phyloP scores from a whole-genome alignment of 2,329 filamentous ascomycete species.

The Sordariomycetes sp. region DNA sequence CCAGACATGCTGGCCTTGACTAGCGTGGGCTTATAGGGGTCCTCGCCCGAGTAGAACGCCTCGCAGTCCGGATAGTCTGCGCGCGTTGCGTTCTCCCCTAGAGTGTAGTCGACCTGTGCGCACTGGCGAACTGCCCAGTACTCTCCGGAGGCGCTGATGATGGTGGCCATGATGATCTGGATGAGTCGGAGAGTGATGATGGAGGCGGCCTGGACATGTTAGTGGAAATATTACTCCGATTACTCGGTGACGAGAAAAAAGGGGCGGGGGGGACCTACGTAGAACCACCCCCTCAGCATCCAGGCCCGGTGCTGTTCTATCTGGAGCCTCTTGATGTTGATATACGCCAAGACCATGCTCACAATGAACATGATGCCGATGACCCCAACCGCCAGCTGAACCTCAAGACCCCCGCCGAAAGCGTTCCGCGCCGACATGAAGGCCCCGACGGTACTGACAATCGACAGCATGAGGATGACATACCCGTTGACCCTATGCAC shows the following conservation, averaged over 20 bases:
- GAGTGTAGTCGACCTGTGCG: slow-evolving; percentile 29
- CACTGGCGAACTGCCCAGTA: slow-evolving; percentile 24
- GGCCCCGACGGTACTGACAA: slow-evolving; percentile 29
- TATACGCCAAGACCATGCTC: slow-evolving; percentile 28
- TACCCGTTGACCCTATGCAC: slow-evolving; percentile 49
- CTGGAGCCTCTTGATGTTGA: slow-evolving; percentile 43
- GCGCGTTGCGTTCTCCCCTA: slow-evolving; percentile 14
- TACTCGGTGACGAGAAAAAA: not conserved
- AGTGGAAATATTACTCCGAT: not conserved
- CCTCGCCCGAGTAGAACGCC: slow-evolving; percentile 16
- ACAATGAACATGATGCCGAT: slow-evolving; percentile 27
- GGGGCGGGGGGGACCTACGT: slow-evolving; percentile 13
- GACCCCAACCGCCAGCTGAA: slow-evolving; percentile 25
- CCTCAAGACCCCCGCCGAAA: slow-evolving; percentile 36
- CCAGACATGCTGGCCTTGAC: slow-evolving; percentile 21
- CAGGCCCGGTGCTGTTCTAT: slow-evolving; percentile 48
- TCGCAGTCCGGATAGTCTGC: slow-evolving; percentile 29
- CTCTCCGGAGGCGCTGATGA: slow-evolving; percentile 17
- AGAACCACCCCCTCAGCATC: slow-evolving; percentile 43
- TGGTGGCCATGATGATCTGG: slow-evolving; percentile 23
- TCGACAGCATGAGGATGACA: slow-evolving; percentile 28
- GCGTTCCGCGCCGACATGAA: slow-evolving; percentile 36
- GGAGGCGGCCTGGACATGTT: slow-evolving; percentile 20
- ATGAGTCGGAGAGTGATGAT: slow-evolving; percentile 40
- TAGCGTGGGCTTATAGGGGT: slow-evolving; percentile 4